Percentiles rank a stretch among this genome's conserved stretches.
Evolutionary conservation across 2,329 filamentous ascomycete genomes (phyloP).

Genomic region (Fusarium nelsonii): DNA sequence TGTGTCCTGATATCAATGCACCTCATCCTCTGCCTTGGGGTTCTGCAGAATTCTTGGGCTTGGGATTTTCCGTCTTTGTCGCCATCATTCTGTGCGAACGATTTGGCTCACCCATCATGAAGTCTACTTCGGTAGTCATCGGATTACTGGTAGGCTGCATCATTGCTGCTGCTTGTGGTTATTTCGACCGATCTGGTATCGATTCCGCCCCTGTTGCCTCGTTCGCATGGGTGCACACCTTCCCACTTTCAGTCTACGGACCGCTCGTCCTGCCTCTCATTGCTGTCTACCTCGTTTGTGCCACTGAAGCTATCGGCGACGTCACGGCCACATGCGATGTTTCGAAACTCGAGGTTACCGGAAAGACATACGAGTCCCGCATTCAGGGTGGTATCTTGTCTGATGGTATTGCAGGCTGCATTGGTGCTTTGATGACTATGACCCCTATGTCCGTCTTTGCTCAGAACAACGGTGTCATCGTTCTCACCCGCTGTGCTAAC

Average conservation of each 20-base stretch:
- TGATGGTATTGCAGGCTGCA: conserved; percentile 80
- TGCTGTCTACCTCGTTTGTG: conserved; percentile 77
- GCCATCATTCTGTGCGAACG: conserved; percentile 85
- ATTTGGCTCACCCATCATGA: conserved; percentile 87
- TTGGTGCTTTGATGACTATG: conserved; percentile 82
- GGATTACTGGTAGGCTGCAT: conserved; percentile 82
- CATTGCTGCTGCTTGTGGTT: conserved; percentile 81
- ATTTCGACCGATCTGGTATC: conserved; percentile 81
- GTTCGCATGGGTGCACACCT: conserved; percentile 85
- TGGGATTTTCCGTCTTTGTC: conserved; percentile 84
- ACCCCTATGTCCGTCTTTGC: conserved; percentile 85
- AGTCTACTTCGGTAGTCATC: conserved; percentile 80
- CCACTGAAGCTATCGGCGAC: conserved; percentile 84
- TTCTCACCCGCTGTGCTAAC: conserved; percentile 84
- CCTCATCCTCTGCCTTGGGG: conserved; percentile 83
- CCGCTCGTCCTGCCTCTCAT: conserved; percentile 80
- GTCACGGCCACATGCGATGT: conserved; percentile 87
- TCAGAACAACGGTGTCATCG: conserved; percentile 88
- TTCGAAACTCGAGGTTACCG: conserved; percentile 79
- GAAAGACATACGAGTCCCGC: conserved; percentile 77
- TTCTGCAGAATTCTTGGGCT: conserved; percentile 79
- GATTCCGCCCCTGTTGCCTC: conserved; percentile 76
- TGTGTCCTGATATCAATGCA: conserved; percentile 75
- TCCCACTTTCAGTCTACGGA: conserved; percentile 77
- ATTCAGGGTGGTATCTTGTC: conserved; percentile 84